These are phyloP conservation scores for Colletotrichum lentis DNA, from an alignment of 2,329 filamentous ascomycete genomes.

Conservation along the genomic window DNA sequence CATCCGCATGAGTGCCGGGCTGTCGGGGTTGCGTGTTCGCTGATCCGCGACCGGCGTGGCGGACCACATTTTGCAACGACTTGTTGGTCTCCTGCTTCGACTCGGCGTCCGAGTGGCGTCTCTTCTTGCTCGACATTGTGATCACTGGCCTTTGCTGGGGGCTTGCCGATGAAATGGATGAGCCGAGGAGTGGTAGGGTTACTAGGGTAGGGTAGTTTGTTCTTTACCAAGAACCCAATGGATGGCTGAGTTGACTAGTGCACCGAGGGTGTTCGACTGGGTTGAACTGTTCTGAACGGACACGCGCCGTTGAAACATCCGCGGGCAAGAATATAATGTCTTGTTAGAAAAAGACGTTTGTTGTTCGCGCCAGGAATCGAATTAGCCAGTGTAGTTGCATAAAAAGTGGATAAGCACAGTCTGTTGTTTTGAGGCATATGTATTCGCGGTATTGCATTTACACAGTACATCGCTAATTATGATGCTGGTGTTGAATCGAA, in stretches of 20 bases:
- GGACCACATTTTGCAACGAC: neutral
- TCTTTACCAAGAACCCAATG: too few relatives aligned
- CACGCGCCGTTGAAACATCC: too few relatives aligned
- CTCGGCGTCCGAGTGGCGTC: constrained; percentile 10
- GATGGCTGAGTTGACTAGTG: too few relatives aligned
- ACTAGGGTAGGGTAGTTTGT: too few relatives aligned
- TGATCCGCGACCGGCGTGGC: neutral
- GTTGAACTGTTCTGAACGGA: too few relatives aligned
- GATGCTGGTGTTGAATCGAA: too few relatives aligned
- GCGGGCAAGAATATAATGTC: neutral
- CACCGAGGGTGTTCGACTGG: too few relatives aligned
- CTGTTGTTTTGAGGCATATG: neutral
- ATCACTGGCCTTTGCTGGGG: too few relatives aligned
- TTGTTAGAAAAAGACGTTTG: neutral
- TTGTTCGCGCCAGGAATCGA: neutral
- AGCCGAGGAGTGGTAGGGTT: too few relatives aligned
- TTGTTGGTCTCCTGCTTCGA: constrained; percentile 26
- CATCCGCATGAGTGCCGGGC: constrained; percentile 33
- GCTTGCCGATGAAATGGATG: too few relatives aligned
- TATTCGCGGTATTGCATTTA: neutral
- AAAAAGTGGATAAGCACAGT: neutral
- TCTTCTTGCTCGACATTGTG: constrained; percentile 20
- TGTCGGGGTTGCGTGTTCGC: neutral
- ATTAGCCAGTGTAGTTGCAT: neutral
- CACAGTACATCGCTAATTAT: too few relatives aligned